Evolutionary conservation across 106 monocot species (phyloP).

Genomic region (Dioscorea zingiberensis): DNA sequence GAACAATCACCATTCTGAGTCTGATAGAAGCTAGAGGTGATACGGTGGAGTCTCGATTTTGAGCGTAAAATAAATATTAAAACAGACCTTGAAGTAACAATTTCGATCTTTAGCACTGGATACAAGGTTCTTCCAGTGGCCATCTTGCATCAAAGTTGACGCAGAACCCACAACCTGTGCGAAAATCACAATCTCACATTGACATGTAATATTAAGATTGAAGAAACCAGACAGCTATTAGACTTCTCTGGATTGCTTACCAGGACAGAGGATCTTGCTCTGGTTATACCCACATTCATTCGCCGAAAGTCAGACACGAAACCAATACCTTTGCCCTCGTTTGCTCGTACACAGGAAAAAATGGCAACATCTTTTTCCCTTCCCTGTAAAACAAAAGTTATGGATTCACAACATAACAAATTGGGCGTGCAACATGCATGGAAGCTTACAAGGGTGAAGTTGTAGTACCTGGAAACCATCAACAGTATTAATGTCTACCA

Average conservation of each 20-base stretch:
- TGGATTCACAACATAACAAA: no score
- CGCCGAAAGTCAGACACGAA: slow-evolving; percentile 89
- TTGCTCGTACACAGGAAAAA: slow-evolving; percentile 91
- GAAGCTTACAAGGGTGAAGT: no score
- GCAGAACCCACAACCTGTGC: slow-evolving; percentile 85
- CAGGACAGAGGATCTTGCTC: slow-evolving; percentile 86
- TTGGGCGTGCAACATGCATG: no score
- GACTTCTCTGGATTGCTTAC: slow-evolving; percentile 21
- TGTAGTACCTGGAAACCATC: slow-evolving; percentile 89
- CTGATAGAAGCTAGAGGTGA: no score
- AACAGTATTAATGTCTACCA: slow-evolving; percentile 89
- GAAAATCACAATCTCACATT: not conserved
- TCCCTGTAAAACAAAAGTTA: slow-evolving; percentile 36
- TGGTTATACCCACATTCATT: slow-evolving; percentile 96
- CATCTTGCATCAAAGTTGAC: slow-evolving; percentile 78
- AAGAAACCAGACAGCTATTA: not conserved
- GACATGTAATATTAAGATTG: not conserved
- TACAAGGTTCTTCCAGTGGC: slow-evolving; percentile 80
- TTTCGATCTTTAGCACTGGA: slow-evolving; percentile 60
- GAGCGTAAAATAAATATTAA: not conserved
- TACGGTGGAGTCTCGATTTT: no score
- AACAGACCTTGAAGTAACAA: slow-evolving; percentile 62
- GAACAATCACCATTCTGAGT: not conserved
- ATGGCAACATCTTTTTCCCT: slow-evolving; percentile 93
- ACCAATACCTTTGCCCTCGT: slow-evolving; percentile 66